Percentiles rank a stretch among this genome's conserved stretches.
These are phyloP conservation scores for Kazachstania taianensis DNA, from an alignment of 805 yeast species.

Conservation along the genomic window DNA sequence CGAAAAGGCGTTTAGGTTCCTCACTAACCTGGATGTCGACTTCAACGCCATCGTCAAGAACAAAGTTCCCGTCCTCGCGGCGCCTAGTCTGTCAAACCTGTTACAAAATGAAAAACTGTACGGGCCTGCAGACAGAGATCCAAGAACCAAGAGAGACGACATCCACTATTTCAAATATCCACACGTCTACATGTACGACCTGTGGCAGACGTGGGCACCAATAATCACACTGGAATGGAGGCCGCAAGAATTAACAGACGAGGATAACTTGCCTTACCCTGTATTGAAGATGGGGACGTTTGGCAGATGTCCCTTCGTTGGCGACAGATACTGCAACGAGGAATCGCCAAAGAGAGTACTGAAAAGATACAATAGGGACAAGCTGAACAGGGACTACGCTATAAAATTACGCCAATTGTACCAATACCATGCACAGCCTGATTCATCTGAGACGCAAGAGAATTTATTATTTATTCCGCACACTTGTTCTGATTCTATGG, in stretches of 20 bases:
- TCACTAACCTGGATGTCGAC: slow-evolving; percentile 49
- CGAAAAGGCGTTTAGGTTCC: slow-evolving; percentile 74
- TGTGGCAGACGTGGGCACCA: slow-evolving; percentile 69
- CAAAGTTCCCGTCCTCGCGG: slow-evolving; percentile 17
- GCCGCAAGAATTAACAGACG: slow-evolving; percentile 25
- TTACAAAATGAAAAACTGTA: slow-evolving; percentile 74
- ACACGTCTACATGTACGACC: slow-evolving; percentile 71
- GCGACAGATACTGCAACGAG: slow-evolving; percentile 35
- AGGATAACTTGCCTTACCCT: slow-evolving; percentile 32
- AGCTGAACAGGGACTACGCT: slow-evolving; percentile 24
- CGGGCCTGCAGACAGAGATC: slow-evolving; percentile 86
- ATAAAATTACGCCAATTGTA: slow-evolving; percentile 23
- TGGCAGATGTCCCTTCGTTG: slow-evolving; percentile 79
- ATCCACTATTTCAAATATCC: slow-evolving; percentile 68
- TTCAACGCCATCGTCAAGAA: slow-evolving; percentile 20
- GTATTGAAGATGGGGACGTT: slow-evolving; percentile 25
- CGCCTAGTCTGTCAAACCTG: slow-evolving; percentile 44
- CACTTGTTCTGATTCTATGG: slow-evolving; percentile 15
- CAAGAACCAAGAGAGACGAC: slow-evolving; percentile 75
- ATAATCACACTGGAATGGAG: slow-evolving; percentile 77
- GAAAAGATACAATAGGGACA: slow-evolving; percentile 27
- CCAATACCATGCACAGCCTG: slow-evolving; percentile 23
- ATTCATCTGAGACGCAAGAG: slow-evolving; percentile 2
- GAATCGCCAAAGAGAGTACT: slow-evolving; percentile 20
- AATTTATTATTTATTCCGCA: slow-evolving; percentile 19